Evolutionary conservation across 2,329 filamentous ascomycete species (phyloP).

Genomic region (Trichoderma brevicompactum): DNA sequence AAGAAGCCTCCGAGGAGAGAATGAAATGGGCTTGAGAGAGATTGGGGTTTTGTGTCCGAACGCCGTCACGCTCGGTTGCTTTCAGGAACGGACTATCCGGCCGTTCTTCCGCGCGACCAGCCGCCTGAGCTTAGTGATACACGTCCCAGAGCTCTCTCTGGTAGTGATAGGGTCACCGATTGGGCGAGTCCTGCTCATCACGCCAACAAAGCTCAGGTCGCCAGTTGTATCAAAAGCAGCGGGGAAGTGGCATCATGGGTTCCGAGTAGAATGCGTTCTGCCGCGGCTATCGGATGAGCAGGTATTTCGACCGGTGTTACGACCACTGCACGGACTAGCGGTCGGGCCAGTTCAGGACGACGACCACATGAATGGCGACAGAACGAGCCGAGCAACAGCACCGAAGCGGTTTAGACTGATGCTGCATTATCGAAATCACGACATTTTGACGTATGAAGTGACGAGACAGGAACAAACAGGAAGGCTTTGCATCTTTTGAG

Average conservation of each 20-base stretch:
- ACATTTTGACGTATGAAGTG: constrained; percentile 72
- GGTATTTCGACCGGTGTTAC: constrained; percentile 47
- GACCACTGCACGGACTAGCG: constrained; percentile 68
- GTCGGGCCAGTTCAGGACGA: constrained; percentile 63
- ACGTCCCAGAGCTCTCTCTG: constrained; percentile 72
- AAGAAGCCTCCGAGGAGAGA: constrained; percentile 40
- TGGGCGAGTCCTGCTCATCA: constrained; percentile 68
- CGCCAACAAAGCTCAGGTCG: constrained; percentile 47
- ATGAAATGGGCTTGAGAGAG: constrained; percentile 34
- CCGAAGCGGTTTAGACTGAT: constrained; percentile 67
- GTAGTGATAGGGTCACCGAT: constrained; percentile 69
- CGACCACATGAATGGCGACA: constrained; percentile 34
- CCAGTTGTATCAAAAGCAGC: constrained; percentile 32
- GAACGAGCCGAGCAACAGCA: constrained; percentile 33
- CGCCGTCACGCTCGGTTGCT: constrained; percentile 37
- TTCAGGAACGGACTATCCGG: constrained; percentile 32
- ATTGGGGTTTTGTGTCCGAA: constrained; percentile 41
- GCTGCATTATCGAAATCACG: constrained; percentile 72
- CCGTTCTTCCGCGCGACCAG: constrained; percentile 43
- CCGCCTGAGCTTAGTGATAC: constrained; percentile 61
- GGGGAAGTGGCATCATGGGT: constrained; percentile 46
- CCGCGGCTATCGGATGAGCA: constrained; percentile 55
- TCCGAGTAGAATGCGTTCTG: constrained; percentile 59
- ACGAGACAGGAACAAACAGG: constrained; percentile 47
- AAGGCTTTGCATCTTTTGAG: constrained; percentile 44